Evolutionary conservation across 2,329 filamentous ascomycete species (phyloP).

Genomic region (Geosmithia putterillii): DNA sequence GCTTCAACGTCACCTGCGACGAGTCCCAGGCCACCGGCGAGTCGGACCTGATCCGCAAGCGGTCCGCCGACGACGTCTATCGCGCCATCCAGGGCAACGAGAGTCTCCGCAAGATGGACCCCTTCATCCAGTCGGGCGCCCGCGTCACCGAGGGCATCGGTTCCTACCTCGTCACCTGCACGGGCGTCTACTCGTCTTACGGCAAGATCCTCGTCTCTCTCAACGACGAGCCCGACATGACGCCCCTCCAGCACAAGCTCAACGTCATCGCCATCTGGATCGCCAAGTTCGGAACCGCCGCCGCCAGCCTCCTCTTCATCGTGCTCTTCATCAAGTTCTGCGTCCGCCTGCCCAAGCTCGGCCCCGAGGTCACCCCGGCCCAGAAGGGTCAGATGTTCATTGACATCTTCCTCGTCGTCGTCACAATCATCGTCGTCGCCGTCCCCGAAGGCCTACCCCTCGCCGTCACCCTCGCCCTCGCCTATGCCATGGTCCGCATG

Average conservation of each 20-base stretch:
- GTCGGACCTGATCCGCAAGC: conserved; percentile 63
- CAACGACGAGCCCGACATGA: conserved; percentile 62
- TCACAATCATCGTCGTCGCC: conserved; percentile 70
- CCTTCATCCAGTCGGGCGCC: conserved; percentile 74
- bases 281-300: conserved; percentile 63
- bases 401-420: conserved; percentile 65
- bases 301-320: conserved; percentile 69
- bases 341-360: conserved; percentile 45
- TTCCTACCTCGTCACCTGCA: conserved; percentile 62
- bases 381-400: conserved; percentile 70
- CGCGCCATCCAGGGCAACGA: conserved; percentile 55
- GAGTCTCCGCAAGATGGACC: conserved; percentile 60
- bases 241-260: conserved; percentile 64
- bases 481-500: conserved; percentile 69
- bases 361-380: conserved; percentile 41
- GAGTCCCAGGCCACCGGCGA: conserved; percentile 72
- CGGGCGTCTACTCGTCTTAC: conserved; percentile 61
- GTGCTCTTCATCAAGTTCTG: conserved; percentile 81
- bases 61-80: conserved; percentile 53
- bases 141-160: conserved; percentile 69
- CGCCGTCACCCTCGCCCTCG: conserved; percentile 65
- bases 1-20: conserved; percentile 64
- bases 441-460: conserved; percentile 68
- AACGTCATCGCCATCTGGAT: conserved; percentile 67
- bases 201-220: conserved; percentile 65